Conservation (phyloP, 2,329 filamentous ascomycete species). For the Claviceps purpurea region DNA sequence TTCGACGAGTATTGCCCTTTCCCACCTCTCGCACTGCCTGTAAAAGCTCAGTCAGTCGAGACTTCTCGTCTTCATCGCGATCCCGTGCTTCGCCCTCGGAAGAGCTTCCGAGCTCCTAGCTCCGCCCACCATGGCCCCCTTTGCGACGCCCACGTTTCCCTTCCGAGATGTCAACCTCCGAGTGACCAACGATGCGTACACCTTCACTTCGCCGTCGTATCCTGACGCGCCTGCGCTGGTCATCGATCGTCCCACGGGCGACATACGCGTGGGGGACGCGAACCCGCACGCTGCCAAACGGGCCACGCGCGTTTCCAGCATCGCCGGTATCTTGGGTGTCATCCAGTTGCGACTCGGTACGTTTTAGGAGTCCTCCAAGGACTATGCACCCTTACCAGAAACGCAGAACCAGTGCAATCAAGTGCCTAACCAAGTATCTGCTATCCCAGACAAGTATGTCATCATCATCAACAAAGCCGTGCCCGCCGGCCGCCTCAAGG, state of each 20-base stretch:
- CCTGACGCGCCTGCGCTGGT: slow-evolving; percentile 78
- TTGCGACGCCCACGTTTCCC: slow-evolving; percentile 37
- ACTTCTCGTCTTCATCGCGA: not conserved
- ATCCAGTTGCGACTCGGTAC: slow-evolving; percentile 85
- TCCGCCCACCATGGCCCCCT: slow-evolving; percentile 22
- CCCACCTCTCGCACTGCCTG: too few relatives aligned
- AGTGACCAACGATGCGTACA: slow-evolving; percentile 81
- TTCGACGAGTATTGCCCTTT: too few relatives aligned
- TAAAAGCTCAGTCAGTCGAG: not conserved
- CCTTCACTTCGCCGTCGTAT: slow-evolving; percentile 90
- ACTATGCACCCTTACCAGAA: not conserved
- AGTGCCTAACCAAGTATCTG: not conserved
- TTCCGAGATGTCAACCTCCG: slow-evolving; percentile 97
- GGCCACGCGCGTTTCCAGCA: slow-evolving; percentile 63
- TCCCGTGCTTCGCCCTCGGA: not conserved
- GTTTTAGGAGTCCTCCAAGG: slow-evolving; percentile 9
- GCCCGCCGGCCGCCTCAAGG: slow-evolving; percentile 80
- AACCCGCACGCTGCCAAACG: slow-evolving; percentile 63
- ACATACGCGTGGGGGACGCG: slow-evolving; percentile 73
- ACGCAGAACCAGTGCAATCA: not conserved
- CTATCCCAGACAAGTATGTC: slow-evolving; percentile 71
- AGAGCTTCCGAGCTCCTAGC: not conserved
- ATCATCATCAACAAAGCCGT: slow-evolving; percentile 92
- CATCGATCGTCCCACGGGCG: slow-evolving; percentile 83
- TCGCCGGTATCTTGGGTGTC: slow-evolving; percentile 87